Evolutionary conservation across 2,329 filamentous ascomycete genomes (phyloP).

Genomic region (Fusarium brevicatenulatum): DNA sequence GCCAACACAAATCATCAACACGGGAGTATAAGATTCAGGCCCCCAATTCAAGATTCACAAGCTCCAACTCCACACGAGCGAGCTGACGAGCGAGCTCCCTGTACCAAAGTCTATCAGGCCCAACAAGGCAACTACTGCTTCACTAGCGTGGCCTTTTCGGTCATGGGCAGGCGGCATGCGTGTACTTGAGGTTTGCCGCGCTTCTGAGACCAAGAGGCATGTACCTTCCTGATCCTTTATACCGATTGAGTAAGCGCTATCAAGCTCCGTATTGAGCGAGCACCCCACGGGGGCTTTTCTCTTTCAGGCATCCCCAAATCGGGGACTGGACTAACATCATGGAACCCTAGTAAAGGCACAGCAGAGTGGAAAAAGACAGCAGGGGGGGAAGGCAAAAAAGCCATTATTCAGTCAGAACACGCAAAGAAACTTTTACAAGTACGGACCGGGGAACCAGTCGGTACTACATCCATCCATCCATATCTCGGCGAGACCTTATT

Average conservation of each 20-base stretch:
- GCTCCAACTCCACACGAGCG: conserved; percentile 1
- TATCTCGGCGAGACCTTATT: conserved; percentile 28
- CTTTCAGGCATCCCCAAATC: conserved; percentile 18
- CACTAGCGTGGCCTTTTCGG: conserved; percentile 24
- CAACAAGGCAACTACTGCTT: conserved; percentile 22
- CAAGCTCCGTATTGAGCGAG: neutral
- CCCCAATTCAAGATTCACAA: conserved; percentile 5
- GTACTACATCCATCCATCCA: conserved; percentile 8
- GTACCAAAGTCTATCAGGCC: conserved; percentile 41
- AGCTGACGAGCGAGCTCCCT: conserved; percentile 8
- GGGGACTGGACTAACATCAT: neutral
- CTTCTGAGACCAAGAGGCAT: neutral
- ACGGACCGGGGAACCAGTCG: neutral
- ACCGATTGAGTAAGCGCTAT: conserved; percentile 8
- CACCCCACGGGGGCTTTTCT: conserved; percentile 23
- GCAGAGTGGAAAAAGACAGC: neutral
- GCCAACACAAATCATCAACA: conserved; percentile 2
- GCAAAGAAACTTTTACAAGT: neutral
- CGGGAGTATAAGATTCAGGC: conserved; percentile 9
- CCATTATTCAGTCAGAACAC: neutral
- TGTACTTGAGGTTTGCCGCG: neutral
- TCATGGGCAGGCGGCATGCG: neutral
- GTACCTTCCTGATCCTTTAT: conserved; percentile 5
- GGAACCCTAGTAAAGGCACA: conserved; percentile 3
- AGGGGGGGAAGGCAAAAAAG: neutral